These are phyloP conservation scores for Penicillium turbatum DNA, from an alignment of 495 filamentous ascomycete species.

Conservation along the genomic window DNA sequence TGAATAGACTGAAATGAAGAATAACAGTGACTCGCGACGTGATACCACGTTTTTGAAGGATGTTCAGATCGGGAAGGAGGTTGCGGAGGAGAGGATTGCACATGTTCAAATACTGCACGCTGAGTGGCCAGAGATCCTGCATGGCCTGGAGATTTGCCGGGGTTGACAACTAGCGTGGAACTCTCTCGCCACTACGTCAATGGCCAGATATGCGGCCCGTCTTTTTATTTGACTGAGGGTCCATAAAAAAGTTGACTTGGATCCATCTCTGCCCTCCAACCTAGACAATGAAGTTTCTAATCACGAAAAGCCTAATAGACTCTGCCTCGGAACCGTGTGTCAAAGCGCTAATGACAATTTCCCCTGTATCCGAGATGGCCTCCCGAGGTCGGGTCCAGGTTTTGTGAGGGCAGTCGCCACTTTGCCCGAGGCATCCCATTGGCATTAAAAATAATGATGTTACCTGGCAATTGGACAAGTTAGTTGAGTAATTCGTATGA, in stretches of 20 bases:
- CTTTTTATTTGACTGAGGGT: neutral
- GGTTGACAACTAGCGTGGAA: neutral
- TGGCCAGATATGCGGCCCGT: neutral
- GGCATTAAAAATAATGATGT: neutral
- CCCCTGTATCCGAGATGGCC: neutral
- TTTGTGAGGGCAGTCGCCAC: neutral
- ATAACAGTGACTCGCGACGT: neutral
- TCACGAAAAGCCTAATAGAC: neutral
- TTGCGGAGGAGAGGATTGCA: neutral
- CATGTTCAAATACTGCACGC: neutral
- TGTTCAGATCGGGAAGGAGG: neutral
- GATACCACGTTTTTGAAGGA: neutral
- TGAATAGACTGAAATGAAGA: neutral
- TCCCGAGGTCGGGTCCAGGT: neutral
- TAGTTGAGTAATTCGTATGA: no score
- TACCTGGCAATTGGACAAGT: no score
- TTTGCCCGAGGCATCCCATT: neutral
- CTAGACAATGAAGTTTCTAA: neutral
- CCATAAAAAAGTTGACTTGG: neutral
- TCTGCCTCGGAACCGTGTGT: neutral
- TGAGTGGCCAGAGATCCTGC: constrained; percentile 8
- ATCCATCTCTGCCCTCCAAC: neutral
- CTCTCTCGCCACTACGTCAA: constrained; percentile 1
- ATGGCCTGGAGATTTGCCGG: neutral
- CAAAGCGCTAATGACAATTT: neutral